These are phyloP conservation scores for Helicocarpus griseus DNA, from an alignment of 2,329 filamentous ascomycete genomes.

Conservation along the genomic window DNA sequence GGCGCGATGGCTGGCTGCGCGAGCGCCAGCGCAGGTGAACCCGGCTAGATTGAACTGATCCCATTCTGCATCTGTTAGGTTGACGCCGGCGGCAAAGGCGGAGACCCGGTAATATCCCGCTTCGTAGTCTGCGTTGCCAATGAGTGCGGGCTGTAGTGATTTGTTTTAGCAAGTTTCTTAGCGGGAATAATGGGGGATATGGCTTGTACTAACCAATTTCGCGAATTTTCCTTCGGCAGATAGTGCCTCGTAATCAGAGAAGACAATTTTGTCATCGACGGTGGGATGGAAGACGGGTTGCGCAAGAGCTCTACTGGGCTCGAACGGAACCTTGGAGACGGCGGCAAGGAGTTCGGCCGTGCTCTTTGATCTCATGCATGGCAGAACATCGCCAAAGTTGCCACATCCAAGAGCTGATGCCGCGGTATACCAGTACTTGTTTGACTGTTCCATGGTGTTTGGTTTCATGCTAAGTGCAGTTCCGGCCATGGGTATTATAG, in stretches of 20 bases:
- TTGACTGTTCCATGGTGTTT: conserved; percentile 7
- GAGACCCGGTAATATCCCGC: conserved; percentile 16
- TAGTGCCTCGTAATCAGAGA: conserved; percentile 26
- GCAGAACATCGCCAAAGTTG: conserved; percentile 4
- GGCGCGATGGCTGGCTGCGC: conserved; percentile 11
- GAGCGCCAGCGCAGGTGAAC: conserved; percentile 19
- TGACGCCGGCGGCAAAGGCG: conserved; percentile 11
- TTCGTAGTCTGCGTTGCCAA: conserved; percentile 23
- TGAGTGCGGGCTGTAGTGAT: conserved; percentile 24
- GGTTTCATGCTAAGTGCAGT: conserved; percentile 26
- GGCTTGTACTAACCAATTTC: conserved; percentile 18
- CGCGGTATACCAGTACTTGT: conserved; percentile 8
- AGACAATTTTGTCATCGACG: conserved; percentile 30
- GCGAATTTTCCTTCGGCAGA: conserved; percentile 26
- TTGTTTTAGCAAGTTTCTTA: too few species aligned
- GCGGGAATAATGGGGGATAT: too few species aligned
- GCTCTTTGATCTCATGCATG: conserved; percentile 9
- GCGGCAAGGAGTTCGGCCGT: conserved; percentile 5
- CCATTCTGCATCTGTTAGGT: conserved; percentile 12
- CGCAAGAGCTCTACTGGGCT: conserved; percentile 6
- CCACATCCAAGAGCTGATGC: conserved; percentile 10
- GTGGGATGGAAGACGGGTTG: conserved; percentile 30
- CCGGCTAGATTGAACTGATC: conserved; percentile 11
- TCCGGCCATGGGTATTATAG: conserved; percentile 12
- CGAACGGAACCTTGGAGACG: conserved; percentile 6